phyloP scores from a whole-genome alignment of 2,329 filamentous ascomycete genomes.

The Allantophomopsis lycopodina region DNA sequence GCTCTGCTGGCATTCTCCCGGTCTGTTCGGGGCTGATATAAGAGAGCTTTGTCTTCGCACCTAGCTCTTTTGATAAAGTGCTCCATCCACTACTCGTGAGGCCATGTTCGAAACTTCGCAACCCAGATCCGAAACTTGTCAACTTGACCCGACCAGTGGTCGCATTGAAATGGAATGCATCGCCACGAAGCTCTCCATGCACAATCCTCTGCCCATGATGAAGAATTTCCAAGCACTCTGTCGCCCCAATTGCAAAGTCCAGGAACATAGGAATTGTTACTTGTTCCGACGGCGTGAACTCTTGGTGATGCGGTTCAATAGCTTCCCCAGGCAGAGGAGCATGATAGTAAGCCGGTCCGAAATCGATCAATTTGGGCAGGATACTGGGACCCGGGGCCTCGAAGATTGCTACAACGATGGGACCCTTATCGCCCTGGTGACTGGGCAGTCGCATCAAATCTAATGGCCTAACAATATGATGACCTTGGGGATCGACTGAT shows the following conservation, averaged over 20 bases:
- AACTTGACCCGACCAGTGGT: constrained; percentile 63
- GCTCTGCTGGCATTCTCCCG: constrained; percentile 81
- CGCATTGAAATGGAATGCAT: constrained; percentile 77
- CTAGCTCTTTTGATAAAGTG: constrained; percentile 65
- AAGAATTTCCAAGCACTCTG: constrained; percentile 77
- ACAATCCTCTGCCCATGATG: constrained; percentile 79
- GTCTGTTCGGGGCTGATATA: constrained; percentile 95
- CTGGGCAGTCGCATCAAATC: constrained; percentile 63
- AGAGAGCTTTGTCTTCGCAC: constrained; percentile 77
- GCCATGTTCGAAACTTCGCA: constrained; percentile 82
- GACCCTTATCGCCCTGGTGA: constrained; percentile 51
- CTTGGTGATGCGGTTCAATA: constrained; percentile 19
- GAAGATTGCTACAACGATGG: constrained; percentile 71
- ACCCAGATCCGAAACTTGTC: constrained; percentile 74
- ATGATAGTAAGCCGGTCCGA: constrained; percentile 65
- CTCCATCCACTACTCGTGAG: constrained; percentile 80
- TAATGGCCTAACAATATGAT: constrained; percentile 68
- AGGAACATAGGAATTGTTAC: constrained; percentile 68
- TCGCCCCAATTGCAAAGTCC: constrained; percentile 81
- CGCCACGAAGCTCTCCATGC: constrained; percentile 80
- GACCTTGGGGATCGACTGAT: constrained; percentile 56
- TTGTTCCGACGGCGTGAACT: constrained; percentile 37
- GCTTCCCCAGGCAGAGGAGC: constrained; percentile 29
- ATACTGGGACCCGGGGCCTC: constrained; percentile 66
- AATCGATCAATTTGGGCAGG: constrained; percentile 54